Evolutionary conservation across 768 basidiomycete species (phyloP).

Genomic region (Auricularia sp.): DNA sequence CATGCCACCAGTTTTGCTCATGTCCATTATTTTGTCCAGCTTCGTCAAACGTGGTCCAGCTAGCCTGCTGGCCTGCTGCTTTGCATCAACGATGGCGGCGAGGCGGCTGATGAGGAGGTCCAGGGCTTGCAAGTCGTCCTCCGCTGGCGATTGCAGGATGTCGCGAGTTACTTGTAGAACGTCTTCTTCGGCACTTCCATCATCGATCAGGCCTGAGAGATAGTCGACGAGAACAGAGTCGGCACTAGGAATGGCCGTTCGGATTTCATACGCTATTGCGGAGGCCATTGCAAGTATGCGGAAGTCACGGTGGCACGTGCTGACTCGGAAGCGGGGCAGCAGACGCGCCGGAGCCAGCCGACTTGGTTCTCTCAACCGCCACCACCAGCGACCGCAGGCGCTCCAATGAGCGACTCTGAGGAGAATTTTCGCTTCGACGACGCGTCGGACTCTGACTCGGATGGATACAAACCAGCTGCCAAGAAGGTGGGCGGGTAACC

Average conservation of each 20-base stretch:
- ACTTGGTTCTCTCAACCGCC: background rate
- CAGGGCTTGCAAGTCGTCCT: slow-evolving; percentile 32
- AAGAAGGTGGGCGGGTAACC: slow-evolving; percentile 16
- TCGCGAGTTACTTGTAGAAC: slow-evolving; percentile 65
- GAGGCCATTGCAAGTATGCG: background rate
- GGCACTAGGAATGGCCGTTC: background rate
- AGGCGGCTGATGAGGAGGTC: slow-evolving; percentile 60
- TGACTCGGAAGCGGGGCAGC: background rate
- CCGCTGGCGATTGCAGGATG: slow-evolving; percentile 61
- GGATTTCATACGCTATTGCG: background rate
- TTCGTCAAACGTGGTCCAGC: slow-evolving; percentile 47
- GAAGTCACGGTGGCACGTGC: background rate
- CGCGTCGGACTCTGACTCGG: slow-evolving; percentile 42
- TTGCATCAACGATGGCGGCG: slow-evolving; percentile 52
- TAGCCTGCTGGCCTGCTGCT: slow-evolving; percentile 40
- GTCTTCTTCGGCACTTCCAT: slow-evolving; percentile 82
- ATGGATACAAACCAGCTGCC: slow-evolving; percentile 48
- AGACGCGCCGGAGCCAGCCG: background rate
- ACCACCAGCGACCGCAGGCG: background rate
- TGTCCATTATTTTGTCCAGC: slow-evolving; percentile 79
- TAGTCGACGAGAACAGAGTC: background rate
- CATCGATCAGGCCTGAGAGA: slow-evolving; percentile 49
- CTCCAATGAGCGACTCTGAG: slow-evolving; percentile 42
- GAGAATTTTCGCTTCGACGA: slow-evolving; percentile 58
- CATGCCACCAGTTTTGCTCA: slow-evolving; percentile 68